These are phyloP conservation scores for Asterella californica DNA, from an alignment of 225 moss, liverwort and hornwort species.

Conservation along the genomic window DNA sequence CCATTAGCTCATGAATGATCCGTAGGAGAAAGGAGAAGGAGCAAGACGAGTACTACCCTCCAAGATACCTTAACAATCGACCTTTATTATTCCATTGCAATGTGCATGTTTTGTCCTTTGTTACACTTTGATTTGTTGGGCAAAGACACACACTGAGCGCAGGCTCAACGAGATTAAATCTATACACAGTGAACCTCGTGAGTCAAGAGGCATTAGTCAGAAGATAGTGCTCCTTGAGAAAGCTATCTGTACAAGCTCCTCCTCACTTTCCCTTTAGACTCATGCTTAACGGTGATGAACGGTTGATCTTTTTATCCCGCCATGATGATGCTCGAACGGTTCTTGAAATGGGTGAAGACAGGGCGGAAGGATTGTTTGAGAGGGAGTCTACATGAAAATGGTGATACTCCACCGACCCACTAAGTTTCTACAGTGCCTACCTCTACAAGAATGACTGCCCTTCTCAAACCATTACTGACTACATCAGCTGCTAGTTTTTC, in stretches of 20 bases:
- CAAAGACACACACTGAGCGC: slow-evolving; percentile 9
- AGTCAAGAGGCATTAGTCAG: slow-evolving; percentile 19
- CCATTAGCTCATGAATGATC: too few species aligned
- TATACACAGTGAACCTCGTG: slow-evolving; percentile 30
- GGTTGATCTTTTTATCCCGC: slow-evolving; percentile 9
- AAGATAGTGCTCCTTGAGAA: slow-evolving; percentile 21
- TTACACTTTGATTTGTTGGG: slow-evolving; percentile 9
- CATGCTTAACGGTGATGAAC: slow-evolving; percentile 19
- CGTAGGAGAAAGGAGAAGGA: too few species aligned
- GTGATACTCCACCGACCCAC: slow-evolving; percentile 17
- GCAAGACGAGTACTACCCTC: too few species aligned
- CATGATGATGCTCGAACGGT: slow-evolving; percentile 11
- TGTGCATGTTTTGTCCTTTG: slow-evolving; percentile 3
- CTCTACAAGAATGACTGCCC: slow-evolving; percentile 20
- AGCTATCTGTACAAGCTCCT: slow-evolving; percentile 28
- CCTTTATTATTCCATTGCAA: slow-evolving; percentile 24
- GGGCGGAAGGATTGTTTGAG: slow-evolving; percentile 15
- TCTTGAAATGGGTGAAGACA: slow-evolving; percentile 15
- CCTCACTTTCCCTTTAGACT: slow-evolving; percentile 22
- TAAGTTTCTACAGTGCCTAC: slow-evolving; percentile 24
- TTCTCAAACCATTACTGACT: slow-evolving; percentile 6
- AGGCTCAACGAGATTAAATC: slow-evolving; percentile 27
- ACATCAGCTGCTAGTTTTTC: slow-evolving; percentile 17
- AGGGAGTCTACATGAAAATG: slow-evolving; percentile 18
- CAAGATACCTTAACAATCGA: too few species aligned